Evolutionary conservation across 2,329 filamentous ascomycete species (phyloP), one percentile per base, ranked within the genome.

Genomic region (Cryphonectria radicalis): DNA sequence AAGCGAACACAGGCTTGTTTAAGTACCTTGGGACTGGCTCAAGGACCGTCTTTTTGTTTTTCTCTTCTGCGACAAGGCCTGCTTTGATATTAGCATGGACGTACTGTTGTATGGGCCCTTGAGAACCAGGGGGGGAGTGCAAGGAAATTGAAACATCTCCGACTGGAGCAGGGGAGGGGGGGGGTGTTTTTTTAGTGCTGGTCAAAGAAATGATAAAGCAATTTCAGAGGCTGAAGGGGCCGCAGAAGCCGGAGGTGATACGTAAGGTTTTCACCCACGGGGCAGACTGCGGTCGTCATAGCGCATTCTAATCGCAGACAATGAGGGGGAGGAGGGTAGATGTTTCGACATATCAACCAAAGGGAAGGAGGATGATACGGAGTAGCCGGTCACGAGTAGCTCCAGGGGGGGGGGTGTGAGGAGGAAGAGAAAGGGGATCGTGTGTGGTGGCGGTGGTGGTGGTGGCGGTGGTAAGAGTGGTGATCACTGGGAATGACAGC

Each of bases 131-230:
- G 25, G 40, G 60, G 62, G 28, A 17, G 68, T 66, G 65, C 62
- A 71, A 71, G 72, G 69, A 63, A 63, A 66, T 63, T 73, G 72
- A 73, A 70, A 73, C 72, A 73, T 71, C 66, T 67, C 63, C 66
- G 60, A 60, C 68, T 46, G 59, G 67, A 60, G 70, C 70, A 72
- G 63, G 66, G 71, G 46, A 63, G 63, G 66, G 64, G 63, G 13
- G 46, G 59, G 63, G 66, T 62, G 63, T 10, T 19, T 28, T 13
- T 64, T 35, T 32, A 63, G 59, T 40, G 43, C 22, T 46, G 59
- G 59, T 63, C 46, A 63, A 69, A 63, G 60, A 43, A 69, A 69
- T 40, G 14, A 63, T 46, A 19, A 22, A 69, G 66, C 72, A 73
- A 73, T 71, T 67, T 71, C 70, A 69, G 69, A 67, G 59, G 67